Conservation (phyloP, 2,329 filamentous ascomycete species). For the Diplodia corticola region DNA sequence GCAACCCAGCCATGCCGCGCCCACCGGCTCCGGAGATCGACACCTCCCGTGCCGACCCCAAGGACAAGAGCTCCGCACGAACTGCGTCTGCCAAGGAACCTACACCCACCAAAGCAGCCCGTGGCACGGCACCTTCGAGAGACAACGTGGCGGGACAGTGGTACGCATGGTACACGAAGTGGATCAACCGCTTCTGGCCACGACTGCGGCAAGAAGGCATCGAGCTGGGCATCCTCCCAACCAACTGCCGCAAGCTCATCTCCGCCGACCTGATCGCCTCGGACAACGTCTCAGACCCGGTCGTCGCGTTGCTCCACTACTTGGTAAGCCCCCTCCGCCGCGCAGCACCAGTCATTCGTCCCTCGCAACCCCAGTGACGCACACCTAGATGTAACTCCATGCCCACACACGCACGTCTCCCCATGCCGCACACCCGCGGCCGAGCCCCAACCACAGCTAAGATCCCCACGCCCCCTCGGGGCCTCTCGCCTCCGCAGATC, state of each 20-base stretch:
- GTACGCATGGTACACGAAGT: neutral
- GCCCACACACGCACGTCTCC: no score
- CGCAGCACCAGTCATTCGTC: neutral
- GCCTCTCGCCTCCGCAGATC: neutral
- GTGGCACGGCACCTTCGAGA: no score
- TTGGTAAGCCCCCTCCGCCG: neutral
- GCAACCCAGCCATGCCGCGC: neutral
- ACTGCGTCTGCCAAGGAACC: neutral
- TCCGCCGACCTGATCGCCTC: neutral
- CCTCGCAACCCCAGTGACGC: no score
- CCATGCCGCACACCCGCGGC: no score
- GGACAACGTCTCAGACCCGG: neutral
- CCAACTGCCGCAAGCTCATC: neutral
- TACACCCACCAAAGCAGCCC: neutral
- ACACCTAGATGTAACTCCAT: no score
- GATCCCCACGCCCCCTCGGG: no score
- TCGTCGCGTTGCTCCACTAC: conserved; percentile 1
- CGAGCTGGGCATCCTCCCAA: neutral
- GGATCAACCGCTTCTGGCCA: neutral
- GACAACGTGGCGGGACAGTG: neutral
- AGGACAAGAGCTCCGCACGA: neutral
- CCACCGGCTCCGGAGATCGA: neutral
- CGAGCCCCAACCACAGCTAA: neutral
- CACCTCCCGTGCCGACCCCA: neutral
- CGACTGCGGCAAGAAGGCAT: conserved; percentile 8